Base-by-base conservation (phyloP, 169 alveolate species). In the Hepatocystis sp. region DNA sequence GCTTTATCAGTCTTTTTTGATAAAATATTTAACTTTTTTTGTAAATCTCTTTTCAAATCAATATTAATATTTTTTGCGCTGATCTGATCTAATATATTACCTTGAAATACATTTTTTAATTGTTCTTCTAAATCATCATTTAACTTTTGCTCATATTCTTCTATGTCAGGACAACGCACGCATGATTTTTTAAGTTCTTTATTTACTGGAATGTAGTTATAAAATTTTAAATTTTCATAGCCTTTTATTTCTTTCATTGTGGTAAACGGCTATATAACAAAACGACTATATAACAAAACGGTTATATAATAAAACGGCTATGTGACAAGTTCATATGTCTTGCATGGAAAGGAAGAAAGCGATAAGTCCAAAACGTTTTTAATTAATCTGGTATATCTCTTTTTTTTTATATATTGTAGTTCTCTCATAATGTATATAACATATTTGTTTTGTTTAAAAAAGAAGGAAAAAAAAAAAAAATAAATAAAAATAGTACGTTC, bases 11-110 rank as follows among this genome's bases (percentile, higher is more conserved):
- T 94, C 36, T 85, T 66, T 47, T 78, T 58, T 13, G 96, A 84
- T 10, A 94, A 61, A 15, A 88, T 30, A 61, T 91, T 60, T 44
- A 92, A 61, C 51, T 92, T 84, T 60, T 93, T 91, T 47, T 86
- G 85, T 39, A 94, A 81, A 66, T 94, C 95, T 67, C 97, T 81
- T 85, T 93, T 93, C 67, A 94, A 67, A 63, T 94, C 97, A 65
- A 90, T 90, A 65, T 91, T 91, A 13, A 91, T 90, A 55, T 90
- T 68, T 27, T 85, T 84, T n/a, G 95, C 93, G 42, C 67, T 63
- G 10, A 91, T 88, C 51, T 85, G 93, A 39, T 90, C 85, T 7
- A 88, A 47, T 15, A 88, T 64, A 56, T 89, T 90, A 67, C 91
- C 91, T 28, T 61, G 66, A 47, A 60, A 66, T 47, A 55, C 88